Conservation (phyloP, 1,284 basidiomycete species). For the Rhodotorula sp. region DNA sequence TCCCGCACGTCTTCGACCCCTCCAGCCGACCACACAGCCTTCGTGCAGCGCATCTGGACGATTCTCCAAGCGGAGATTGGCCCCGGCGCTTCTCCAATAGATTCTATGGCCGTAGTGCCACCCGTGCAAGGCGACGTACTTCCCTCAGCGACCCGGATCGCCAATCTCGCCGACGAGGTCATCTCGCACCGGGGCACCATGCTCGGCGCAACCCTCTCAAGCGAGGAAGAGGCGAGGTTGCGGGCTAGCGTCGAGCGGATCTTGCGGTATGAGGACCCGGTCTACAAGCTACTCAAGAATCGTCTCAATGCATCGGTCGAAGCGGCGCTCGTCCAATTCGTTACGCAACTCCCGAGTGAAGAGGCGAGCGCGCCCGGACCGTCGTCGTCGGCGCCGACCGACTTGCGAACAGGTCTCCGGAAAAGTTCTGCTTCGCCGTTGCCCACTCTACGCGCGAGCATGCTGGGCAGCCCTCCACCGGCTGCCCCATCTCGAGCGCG, state of each 20-base stretch:
- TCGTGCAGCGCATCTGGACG: conserved; percentile 58
- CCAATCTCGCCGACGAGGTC: conserved; percentile 68
- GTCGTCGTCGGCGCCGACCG: conserved; percentile 30
- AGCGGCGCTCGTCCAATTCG: conserved; percentile 34
- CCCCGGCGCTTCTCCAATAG: conserved; percentile 50
- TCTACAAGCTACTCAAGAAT: background rate
- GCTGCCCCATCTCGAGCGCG: too few relatives aligned
- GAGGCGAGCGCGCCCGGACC: too few relatives aligned
- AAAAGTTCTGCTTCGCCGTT: too few relatives aligned
- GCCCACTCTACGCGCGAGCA: too few relatives aligned
- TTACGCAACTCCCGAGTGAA: background rate
- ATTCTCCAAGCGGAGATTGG: conserved; percentile 60
- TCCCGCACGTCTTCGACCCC: conserved; percentile 51
- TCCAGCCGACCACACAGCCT: background rate
- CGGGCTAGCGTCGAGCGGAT: background rate
- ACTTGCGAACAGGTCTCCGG: background rate
- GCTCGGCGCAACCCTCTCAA: conserved; percentile 26
- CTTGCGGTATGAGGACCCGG: conserved; percentile 7
- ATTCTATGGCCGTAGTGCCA: background rate
- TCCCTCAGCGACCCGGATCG: conserved; percentile 55
- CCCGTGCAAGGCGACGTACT: background rate
- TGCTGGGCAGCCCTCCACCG: background rate
- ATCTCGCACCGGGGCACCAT: conserved; percentile 52
- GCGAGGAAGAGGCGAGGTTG: background rate
- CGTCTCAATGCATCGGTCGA: conserved; percentile 57